phyloP scores from a whole-genome alignment of 129 eudicot genomes.

The Deinandra increscens region DNA sequence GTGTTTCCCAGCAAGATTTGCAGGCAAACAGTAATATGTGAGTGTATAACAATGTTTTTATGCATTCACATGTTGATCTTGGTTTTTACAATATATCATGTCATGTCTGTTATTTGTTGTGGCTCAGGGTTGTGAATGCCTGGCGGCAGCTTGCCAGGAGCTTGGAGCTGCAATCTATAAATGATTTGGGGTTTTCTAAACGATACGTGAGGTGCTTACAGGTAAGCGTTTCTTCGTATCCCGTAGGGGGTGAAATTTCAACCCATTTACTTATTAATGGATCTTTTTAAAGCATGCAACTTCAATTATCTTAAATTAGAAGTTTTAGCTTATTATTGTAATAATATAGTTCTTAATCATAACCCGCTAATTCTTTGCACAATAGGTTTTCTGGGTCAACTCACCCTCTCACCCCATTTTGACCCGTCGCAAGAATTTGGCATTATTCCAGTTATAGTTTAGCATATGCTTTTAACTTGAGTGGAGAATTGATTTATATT shows the following conservation, averaged over 20 bases:
- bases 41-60: constrained; percentile 21
- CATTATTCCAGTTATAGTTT: background rate
- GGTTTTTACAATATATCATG: background rate
- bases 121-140: constrained; percentile 65
- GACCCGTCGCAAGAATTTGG: background rate
- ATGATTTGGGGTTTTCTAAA: constrained; percentile 73
- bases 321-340: background rate
- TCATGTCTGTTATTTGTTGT: background rate
- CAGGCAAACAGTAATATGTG: constrained; percentile 70
- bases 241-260: background rate
- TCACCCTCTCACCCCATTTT: background rate
- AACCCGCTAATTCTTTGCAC: background rate
- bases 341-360: background rate
- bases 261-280: background rate
- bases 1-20: constrained; percentile 60
- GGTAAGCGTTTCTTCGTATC: constrained; percentile 34
- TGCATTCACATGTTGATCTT: background rate
- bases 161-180: constrained; percentile 65
- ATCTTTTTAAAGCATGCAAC: constrained; percentile 1
- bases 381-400: background rate
- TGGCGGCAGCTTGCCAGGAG: constrained; percentile 74
- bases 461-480: background rate
- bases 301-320: background rate
- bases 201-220: constrained; percentile 76
- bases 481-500: background rate